Base-by-base conservation (phyloP, 2,329 filamentous ascomycete genomes). In the Paracamarosporium sp. region DNA sequence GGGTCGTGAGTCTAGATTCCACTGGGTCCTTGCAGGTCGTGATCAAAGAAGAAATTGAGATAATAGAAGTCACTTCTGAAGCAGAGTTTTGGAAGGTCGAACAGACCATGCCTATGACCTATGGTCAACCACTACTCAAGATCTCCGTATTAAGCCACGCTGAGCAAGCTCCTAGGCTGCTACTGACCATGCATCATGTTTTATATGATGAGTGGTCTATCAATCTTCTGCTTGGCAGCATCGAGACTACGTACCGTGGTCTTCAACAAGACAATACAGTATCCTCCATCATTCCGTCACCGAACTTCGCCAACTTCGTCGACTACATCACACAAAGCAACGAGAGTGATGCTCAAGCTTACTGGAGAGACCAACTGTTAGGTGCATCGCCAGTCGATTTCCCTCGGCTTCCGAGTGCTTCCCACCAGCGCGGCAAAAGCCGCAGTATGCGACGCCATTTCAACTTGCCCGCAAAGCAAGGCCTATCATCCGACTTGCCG, bases 201-300 rank as follows among this genome's bases (percentile, higher is more conserved):
- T 81, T 96, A n/a, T 97, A 96, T 62, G 93, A 97, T 68, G 93
- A 92, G 0, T 92, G 88, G 85, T 95, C 92, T 8, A 36, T 51
- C 2, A 47, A 47, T 15, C n/a, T 58, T 6, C 47, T 54, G 15
- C 33, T 35, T 5, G 47, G 38, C 44, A 50, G 30, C 24, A 44
- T 31, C 13, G 45, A 53, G 30, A 24, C 41, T 9, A 36, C 38
- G 79, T 80, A 71, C 73, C 2, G 24, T n/a, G 30, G 12, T 22
- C 28, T 47, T 22, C 8, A 24, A 11, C 44, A 33, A n/a, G 17
- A 25, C 1, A 22, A 20, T 7, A 17, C 44, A 2, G 4, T 30
- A 13, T 22, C 44, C n/a, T 27, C 7, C 27, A 46, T 11, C 11
- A 17, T 28, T 9, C 6, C n/a, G 15, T 17, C 44, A 27, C 33